Evolutionary conservation across 305 asterid genomes (phyloP), one percentile per base, ranked within the genome.

Genomic region (Fraxinus platypoda): DNA sequence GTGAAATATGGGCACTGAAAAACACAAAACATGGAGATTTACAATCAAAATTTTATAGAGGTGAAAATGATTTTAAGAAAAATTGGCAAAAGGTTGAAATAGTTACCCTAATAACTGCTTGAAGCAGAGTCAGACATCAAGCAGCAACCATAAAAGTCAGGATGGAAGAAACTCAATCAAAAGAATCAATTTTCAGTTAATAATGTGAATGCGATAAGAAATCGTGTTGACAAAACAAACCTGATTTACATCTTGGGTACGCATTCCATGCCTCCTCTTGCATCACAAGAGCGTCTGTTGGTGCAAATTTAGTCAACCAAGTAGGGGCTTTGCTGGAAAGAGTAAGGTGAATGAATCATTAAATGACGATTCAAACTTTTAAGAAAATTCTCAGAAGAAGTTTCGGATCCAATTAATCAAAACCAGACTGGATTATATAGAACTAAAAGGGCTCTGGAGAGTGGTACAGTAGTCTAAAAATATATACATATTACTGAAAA

Each of bases 261-360:
- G 98, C 96, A 83, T 95, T 94, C 98, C 98, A 95, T 76, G 98
- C 94, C 91, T 95, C 98, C 85, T 95, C 98, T 86, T 95, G 98
- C 98, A 95, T 87, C 84, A 94, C 92, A 76, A 95, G 98, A 81
- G 98, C 94, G 85, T 92, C 94, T 4, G 90, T 54, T 21, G 97
- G 98, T 76, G 98, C 98, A 88, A 95, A 83, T 75, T 84, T 86
- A 83, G 95, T 77, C 91, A 95, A 85, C 98, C 98, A 94, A 76
- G 93, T 72, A 17, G 98, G 98, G 62, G 92, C 97, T 88, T 94
- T 94, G 90, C 98, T 94, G 94, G 77, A 86, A 85, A 66, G 52
- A 82, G 72, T 23, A 76, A 75, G 75, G 57, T 17, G 30, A 80
- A 17, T 7, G 49, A 75, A 80, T 81, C 30, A 77, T 77, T 17